Percentiles rank a stretch among this genome's conserved stretches.
These are phyloP conservation scores for Chlorella variabilis DNA, from an alignment of 163 green algal species.

Conservation along the genomic window DNA sequence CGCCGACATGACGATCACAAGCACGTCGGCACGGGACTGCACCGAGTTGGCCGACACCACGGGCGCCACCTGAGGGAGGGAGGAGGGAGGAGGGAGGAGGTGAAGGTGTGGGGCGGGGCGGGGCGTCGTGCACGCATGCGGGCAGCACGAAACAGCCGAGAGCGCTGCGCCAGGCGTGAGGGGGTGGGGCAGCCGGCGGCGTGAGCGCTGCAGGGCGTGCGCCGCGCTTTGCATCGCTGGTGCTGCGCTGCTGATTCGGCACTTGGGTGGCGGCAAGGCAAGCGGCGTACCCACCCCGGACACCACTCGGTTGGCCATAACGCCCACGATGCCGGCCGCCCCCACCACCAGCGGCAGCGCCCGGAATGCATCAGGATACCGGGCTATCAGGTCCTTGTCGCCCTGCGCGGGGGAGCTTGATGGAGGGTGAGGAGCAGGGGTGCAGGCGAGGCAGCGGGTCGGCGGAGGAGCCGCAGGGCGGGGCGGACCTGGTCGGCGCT, in stretches of 20 bases:
- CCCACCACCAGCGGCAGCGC: conserved; percentile 73
- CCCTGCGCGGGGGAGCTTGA: too few relatives aligned
- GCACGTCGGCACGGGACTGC: conserved; percentile 84
- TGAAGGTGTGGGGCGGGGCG: too few relatives aligned
- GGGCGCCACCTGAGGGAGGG: conserved; percentile 79
- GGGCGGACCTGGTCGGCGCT: too few relatives aligned
- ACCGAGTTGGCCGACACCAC: conserved; percentile 81
- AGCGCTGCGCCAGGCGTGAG: neutral
- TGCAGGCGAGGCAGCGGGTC: too few relatives aligned
- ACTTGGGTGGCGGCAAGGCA: neutral
- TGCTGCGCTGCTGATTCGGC: neutral
- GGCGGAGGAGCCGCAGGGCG: too few relatives aligned
- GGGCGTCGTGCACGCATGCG: conserved; percentile 12
- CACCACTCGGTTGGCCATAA: conserved; percentile 75
- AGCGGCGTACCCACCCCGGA: conserved; percentile 63
- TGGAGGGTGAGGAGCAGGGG: too few relatives aligned
- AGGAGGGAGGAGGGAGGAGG: too few relatives aligned
- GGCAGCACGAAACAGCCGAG: neutral
- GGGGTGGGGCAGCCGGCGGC: too few relatives aligned
- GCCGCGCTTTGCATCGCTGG: too few relatives aligned
- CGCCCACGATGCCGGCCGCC: conserved; percentile 62
- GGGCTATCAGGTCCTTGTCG: neutral
- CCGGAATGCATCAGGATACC: conserved; percentile 47
- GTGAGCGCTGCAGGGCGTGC: too few relatives aligned
- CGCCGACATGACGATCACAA: conserved; percentile 81